phyloP scores from a whole-genome alignment of 371 early-diverging fungal genomes.

The Nosema muscidifuracis region DNA sequence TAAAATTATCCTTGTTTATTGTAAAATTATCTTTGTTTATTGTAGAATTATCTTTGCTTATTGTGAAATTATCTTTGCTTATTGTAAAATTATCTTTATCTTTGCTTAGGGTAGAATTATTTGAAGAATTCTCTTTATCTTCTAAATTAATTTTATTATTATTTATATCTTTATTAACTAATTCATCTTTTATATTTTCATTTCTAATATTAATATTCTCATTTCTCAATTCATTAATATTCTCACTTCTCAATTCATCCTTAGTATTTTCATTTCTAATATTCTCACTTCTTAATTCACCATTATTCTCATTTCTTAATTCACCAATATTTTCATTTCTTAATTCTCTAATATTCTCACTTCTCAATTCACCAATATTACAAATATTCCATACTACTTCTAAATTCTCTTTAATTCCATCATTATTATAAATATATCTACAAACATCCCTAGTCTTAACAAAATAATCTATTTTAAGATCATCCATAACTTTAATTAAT shows the following conservation, averaged over 20 bases:
- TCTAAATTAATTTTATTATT: not conserved
- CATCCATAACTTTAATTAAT: slow-evolving; percentile 28
- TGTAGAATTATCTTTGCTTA: too few species aligned
- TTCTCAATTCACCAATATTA: too few species aligned
- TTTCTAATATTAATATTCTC: too few species aligned
- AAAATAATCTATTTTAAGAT: slow-evolving; percentile 43
- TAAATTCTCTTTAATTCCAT: slow-evolving; percentile 29
- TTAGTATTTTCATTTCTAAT: not conserved
- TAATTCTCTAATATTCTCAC: too few species aligned
- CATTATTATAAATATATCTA: slow-evolving; percentile 38
- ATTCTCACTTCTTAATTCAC: not conserved
- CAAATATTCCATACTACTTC: slow-evolving; percentile 53
- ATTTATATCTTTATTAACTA: not conserved
- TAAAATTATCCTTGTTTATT: not conserved
- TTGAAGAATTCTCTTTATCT: not conserved
- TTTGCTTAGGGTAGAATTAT: too few species aligned
- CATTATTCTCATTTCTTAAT: too few species aligned
- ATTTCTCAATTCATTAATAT: not conserved
- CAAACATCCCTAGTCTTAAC: slow-evolving; percentile 54
- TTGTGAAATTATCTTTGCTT: too few species aligned
- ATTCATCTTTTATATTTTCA: not conserved
- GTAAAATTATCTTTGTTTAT: too few species aligned
- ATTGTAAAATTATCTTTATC: too few species aligned
- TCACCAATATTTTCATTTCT: too few species aligned
- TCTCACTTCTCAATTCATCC: not conserved